These are phyloP conservation scores for Lepidium sativum DNA, from an alignment of 345 rosid genomes.

Conservation along the genomic window DNA sequence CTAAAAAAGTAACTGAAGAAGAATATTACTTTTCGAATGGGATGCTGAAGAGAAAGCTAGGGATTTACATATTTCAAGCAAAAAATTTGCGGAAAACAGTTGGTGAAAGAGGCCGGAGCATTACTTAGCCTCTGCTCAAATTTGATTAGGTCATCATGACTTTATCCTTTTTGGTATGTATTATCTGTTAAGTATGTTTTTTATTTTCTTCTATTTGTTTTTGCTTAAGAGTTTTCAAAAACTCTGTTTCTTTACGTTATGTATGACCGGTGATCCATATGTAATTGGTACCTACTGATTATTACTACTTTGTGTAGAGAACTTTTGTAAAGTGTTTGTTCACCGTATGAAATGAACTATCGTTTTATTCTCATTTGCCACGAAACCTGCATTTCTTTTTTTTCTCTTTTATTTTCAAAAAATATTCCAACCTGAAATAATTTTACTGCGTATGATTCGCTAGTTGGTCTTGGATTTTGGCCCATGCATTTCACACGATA, in stretches of 20 bases:
- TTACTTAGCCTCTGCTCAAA: constrained; percentile 14
- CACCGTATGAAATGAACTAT: too few relatives aligned
- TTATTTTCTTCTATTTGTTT: neutral
- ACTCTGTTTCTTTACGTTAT: neutral
- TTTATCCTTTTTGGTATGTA: too few relatives aligned
- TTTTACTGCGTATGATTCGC: too few relatives aligned
- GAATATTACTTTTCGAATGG: constrained; percentile 83
- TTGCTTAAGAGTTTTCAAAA: neutral
- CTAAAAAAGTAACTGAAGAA: constrained; percentile 45
- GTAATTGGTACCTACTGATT: neutral
- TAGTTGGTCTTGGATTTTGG: neutral
- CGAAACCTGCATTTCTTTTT: too few relatives aligned
- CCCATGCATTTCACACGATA: too few relatives aligned
- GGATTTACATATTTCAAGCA: constrained; percentile 45
- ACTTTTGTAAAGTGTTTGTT: neutral
- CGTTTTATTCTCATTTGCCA: neutral
- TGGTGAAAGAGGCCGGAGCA: constrained; percentile 50
- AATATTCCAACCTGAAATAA: too few relatives aligned
- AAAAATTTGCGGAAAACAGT: constrained; percentile 73
- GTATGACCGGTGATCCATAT: neutral
- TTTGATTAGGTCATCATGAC: neutral
- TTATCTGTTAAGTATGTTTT: too few relatives aligned
- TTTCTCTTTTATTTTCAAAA: too few relatives aligned
- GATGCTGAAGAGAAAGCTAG: constrained; percentile 35
- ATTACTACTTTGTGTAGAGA: neutral